Base-by-base conservation (phyloP, 1,139 yeast species). In the Hemisphaericaspora xylofermentans region DNA sequence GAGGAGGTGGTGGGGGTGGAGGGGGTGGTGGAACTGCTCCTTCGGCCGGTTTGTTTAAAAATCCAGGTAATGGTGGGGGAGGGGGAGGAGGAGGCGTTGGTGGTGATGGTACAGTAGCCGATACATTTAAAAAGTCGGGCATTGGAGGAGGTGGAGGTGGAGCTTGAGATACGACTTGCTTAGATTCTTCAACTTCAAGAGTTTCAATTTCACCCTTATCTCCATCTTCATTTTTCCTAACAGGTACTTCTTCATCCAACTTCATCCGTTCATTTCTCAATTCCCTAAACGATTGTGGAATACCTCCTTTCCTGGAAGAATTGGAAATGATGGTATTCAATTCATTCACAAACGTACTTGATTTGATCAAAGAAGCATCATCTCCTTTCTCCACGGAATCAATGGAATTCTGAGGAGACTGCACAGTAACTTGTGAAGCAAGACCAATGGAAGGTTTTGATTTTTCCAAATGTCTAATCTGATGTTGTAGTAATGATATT, bases 61-160 rank as follows among this genome's bases (percentile, higher is more conserved):
- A 49, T 9, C 27, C 45, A 7, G 68, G 65, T 3, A 61, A 45
- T n/a, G 68, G 67, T 2, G 72, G 68, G 3, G 71, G 68, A 8
- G 66, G 63, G 9, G 68, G 62, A 10, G 65, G 63, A 9, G 68
- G 63, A 21, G 66, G 58, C 10, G 61, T 55, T 25, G 53, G 51
- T 7, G 51, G 52, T n/a, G 60, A 52, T 6, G 59, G 57, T 6
- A n/a, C n/a, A n/a, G 33, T 17, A 16, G 40, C 12, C 17, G 33
- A 9, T 12, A 60, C 60, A 21, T 34, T 37, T 27, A 42, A 38
- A 35, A 46, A 43, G 9, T 39, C 54, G 2, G 64, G 63, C 10
- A 64, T 53, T 8, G 66, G 64, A 18, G 66, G 64, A n/a, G 62
- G 54, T 8, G 61, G 50, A 8, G 59, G 56, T 17, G 60, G 52